Evolutionary conservation across 495 filamentous ascomycete species (phyloP), one percentile per base, ranked within the genome.

Genomic region (Bryoglossum gracile): DNA sequence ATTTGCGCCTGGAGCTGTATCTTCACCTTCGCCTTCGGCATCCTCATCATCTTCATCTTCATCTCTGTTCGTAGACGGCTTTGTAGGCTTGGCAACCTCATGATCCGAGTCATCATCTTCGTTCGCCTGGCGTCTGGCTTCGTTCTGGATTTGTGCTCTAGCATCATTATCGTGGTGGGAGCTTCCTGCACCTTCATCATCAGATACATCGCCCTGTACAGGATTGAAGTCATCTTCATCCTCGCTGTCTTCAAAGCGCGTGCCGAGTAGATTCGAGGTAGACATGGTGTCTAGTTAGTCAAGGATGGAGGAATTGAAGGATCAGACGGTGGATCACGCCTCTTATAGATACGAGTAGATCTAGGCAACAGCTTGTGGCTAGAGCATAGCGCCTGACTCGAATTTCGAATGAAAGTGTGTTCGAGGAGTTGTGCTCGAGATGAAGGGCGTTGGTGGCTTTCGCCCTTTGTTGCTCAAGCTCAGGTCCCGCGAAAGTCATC

Each of bases 161-260:
- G 43, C 43, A 16, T 63, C 60, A 46, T 70, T 57, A 26, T 75
- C 69, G 46, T 56, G 22, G 35, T 53, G 28, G 3, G 43, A 46
- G 51, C 71, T 66, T 14, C 63, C 59, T 11, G 68, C 67, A 41
- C 76, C 68, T 39, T 88, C 86, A 35, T 77, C 77, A 50, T 86
- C 85, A 4, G 84, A 88, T 3, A 82, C 63, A 44, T 84, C 79
- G 41, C 69, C 78, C 8, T 79, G 77, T 19, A 69, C 72, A 23
- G 86, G 86, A 60, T 91, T 89, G 68, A 91, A 90, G 55, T 87
- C 85, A 46, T 89, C 84, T 44, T 89, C 85, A 18, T 86, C 78
- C n/a, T 81, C 85, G 46, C 82, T 86, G 48, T 82, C 84, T 55
- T 60, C 59, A 41, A 76, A 79, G 37, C 77, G 68, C 25, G 76